Evolutionary conservation across 2,329 filamentous ascomycete species (phyloP).

Genomic region (Cordyceps cicadae): DNA sequence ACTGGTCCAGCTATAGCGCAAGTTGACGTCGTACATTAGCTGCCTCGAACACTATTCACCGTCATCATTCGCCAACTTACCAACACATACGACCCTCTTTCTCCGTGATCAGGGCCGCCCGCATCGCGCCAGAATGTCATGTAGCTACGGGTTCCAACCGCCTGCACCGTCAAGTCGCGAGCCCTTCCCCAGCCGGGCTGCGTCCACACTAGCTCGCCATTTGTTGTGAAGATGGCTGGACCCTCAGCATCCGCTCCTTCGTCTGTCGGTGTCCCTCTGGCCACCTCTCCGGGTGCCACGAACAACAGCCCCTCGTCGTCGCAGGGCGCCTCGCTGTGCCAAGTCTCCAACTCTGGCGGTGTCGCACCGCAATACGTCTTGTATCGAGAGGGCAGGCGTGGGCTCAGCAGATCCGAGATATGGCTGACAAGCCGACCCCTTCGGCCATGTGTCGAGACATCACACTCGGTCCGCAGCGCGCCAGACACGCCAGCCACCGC

Average conservation of each 20-base stretch:
- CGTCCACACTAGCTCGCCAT: conserved; percentile 38
- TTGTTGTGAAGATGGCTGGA: conserved; percentile 35
- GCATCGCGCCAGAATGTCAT: conserved; percentile 29
- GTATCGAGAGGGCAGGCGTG: background rate
- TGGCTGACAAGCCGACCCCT: background rate
- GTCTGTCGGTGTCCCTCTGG: background rate
- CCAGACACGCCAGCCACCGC: background rate
- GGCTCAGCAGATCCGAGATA: background rate
- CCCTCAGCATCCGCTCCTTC: conserved; percentile 23
- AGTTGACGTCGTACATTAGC: background rate
- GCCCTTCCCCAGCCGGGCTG: conserved; percentile 22
- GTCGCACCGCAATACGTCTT: conserved; percentile 5
- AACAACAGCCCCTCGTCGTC: conserved; percentile 29
- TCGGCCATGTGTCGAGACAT: background rate
- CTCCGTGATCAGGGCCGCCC: conserved; percentile 37
- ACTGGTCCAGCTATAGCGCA: conserved; percentile 22
- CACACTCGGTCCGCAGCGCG: background rate
- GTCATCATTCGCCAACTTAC: conserved; percentile 18
- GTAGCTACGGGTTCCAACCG: conserved; percentile 12
- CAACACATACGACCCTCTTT: conserved; percentile 36
- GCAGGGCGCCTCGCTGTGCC: conserved; percentile 25
- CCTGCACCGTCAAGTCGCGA: conserved; percentile 21
- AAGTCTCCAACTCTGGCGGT: conserved; percentile 25
- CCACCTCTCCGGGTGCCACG: conserved; percentile 27
- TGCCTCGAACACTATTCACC: background rate